Evolutionary conservation across 768 basidiomycete species (phyloP).

Genomic region (Fistulinella prunicolor): DNA sequence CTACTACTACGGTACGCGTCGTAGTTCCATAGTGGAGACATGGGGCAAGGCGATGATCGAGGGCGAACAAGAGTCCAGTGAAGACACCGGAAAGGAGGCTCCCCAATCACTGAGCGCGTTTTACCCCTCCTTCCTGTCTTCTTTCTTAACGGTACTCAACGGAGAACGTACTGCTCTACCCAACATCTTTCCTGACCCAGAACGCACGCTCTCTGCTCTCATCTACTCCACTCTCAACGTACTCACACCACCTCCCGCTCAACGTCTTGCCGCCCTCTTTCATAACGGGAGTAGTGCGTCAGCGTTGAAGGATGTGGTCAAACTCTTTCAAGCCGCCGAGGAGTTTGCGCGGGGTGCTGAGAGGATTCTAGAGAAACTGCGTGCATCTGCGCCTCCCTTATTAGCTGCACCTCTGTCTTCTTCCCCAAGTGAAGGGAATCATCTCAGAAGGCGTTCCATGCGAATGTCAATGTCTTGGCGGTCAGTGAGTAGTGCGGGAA

Average conservation of each 20-base stretch:
- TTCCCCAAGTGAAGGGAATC: conserved; percentile 24
- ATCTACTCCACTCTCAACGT: conserved; percentile 78
- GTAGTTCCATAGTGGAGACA: conserved; percentile 55
- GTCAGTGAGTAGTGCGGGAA: conserved; percentile 30
- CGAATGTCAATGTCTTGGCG: conserved; percentile 68
- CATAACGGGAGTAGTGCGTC: conserved; percentile 55
- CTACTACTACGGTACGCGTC: conserved; percentile 88
- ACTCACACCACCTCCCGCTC: conserved; percentile 77
- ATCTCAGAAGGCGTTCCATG: conserved; percentile 52
- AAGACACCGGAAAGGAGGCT: conserved; percentile 42
- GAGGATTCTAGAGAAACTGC: conserved; percentile 74
- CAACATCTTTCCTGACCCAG: conserved; percentile 85
- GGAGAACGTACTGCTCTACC: conserved; percentile 73
- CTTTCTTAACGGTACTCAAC: conserved; percentile 62
- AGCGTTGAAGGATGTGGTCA: conserved; percentile 68
- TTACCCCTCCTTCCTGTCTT: conserved; percentile 70
- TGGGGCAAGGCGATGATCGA: conserved; percentile 65
- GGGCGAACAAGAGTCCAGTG: conserved; percentile 16
- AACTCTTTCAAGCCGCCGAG: conserved; percentile 70
- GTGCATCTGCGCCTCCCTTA: conserved; percentile 33
- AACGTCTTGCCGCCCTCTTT: conserved; percentile 71
- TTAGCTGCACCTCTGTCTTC: conserved; percentile 20
- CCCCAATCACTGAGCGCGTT: conserved; percentile 59
- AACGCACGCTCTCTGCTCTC: conserved; percentile 71
- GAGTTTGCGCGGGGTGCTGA: conserved; percentile 75